Base-by-base conservation (phyloP, 2,329 filamentous ascomycete genomes). In the Bipolaris sorokiniana region DNA sequence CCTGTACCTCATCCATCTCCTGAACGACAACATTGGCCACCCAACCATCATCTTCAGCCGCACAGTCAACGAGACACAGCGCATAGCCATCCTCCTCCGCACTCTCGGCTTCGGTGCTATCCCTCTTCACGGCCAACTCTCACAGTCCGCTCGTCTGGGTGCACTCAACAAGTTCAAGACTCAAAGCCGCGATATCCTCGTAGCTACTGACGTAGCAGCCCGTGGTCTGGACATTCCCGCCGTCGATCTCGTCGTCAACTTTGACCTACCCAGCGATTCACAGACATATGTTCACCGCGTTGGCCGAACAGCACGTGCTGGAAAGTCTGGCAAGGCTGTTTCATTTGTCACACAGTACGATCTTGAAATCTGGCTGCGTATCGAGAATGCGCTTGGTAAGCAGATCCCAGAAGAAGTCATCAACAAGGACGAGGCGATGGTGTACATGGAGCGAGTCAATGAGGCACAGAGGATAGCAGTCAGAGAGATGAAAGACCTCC, bases 221-320 rank as follows among this genome's bases (percentile, higher is more conserved):
- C 88, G 93, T 74, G 94, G 93, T 82, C 83, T 97, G 6, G 93
- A 97, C 80, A 96, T 97, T 45, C 92, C 92, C 11, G 89, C 87
- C n/a, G 92, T 97, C 11, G 92, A 96, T 64, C 80, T 94, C 0
- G 91, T 97, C 2, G 76, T 97, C 64, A 97, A 97, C 78, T 90
- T 88, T 64, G 92, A 97, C 69, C 79, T 97, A 2, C 91, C 92
- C 0, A 85, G 87, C 26, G 91, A 96, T 76, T 90, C 86, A 67
- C 96, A 96, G 78, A 97, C 92, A 0, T 96, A 96, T 68, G 90
- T 97, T 31, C 92, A 97, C 76, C 85, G 92, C 50, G 92, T 97
- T 1, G 92, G 92, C 18, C 89, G 92, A 65, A 97, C 92, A 0
- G 92, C 92, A 0, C 86, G 92, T 76, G 92, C 92, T 0, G 92